Conservation (phyloP, 2,329 filamentous ascomycete species). For the Calonectria naviculata region DNA sequence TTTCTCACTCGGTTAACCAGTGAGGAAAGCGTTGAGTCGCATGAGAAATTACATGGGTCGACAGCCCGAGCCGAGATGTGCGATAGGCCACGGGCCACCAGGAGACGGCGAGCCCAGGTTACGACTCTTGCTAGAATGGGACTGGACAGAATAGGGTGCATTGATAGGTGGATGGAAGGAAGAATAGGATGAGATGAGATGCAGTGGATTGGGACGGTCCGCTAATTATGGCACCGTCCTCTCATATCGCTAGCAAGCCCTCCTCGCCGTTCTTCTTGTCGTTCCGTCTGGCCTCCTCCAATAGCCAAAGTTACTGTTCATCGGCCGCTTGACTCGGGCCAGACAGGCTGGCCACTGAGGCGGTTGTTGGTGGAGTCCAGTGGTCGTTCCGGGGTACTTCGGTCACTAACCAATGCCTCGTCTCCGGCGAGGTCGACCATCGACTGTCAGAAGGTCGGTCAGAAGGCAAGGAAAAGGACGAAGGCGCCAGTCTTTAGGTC, state of each 20-base stretch:
- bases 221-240: constrained; percentile 22
- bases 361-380: constrained; percentile 34
- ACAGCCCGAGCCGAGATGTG: constrained; percentile 24
- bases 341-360: constrained; percentile 35
- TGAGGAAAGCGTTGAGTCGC: constrained; percentile 15
- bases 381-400: constrained; percentile 37
- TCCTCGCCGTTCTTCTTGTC: constrained; percentile 5
- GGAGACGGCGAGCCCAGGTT: constrained; percentile 14
- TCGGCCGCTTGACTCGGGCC: constrained; percentile 37
- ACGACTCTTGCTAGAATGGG: neutral
- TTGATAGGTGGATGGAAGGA: constrained; percentile 6
- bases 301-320: neutral
- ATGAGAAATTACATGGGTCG: constrained; percentile 23
- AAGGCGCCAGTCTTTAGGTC: constrained; percentile 4
- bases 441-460: constrained; percentile 17
- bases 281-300: constrained; percentile 3
- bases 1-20: neutral
- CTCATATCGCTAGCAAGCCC: constrained; percentile 1
- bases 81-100: constrained; percentile 20
- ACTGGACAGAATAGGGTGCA: neutral
- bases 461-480: neutral
- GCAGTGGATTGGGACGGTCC: constrained; percentile 7
- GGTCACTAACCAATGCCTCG: constrained; percentile 36
- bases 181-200: constrained; percentile 23
- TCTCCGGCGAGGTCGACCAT: constrained; percentile 28